phyloP scores from a whole-genome alignment of 1,284 basidiomycete genomes.

The Pterula multifida region DNA sequence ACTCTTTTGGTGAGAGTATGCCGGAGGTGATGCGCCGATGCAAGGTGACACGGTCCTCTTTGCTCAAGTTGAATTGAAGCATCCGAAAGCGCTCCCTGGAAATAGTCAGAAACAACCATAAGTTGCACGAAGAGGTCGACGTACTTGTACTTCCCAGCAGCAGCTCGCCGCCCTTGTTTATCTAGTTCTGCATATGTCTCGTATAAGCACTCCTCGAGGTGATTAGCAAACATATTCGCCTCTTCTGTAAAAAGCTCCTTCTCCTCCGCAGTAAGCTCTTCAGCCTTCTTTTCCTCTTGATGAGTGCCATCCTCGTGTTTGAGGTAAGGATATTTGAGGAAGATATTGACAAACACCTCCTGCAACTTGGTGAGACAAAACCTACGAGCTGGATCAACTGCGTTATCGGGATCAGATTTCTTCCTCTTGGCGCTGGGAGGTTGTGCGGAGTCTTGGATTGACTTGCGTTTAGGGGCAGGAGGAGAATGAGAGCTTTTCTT shows the following conservation, averaged over 20 bases:
- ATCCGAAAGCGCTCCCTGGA: constrained; percentile 73
- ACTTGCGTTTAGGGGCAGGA: constrained; percentile 30
- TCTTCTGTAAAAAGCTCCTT: constrained; percentile 36
- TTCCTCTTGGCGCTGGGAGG: constrained; percentile 38
- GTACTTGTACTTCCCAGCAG: constrained; percentile 71
- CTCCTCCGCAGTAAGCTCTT: constrained; percentile 47
- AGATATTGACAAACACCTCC: constrained; percentile 57
- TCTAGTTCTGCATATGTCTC: constrained; percentile 67
- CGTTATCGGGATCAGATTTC: constrained; percentile 23
- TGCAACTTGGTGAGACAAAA: constrained; percentile 66
- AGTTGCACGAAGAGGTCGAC: constrained; percentile 18
- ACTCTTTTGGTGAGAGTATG: constrained; percentile 51
- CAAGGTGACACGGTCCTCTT: constrained; percentile 59
- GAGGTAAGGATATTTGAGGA: constrained; percentile 50
- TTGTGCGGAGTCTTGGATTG: constrained; percentile 15
- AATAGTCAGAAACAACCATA: constrained; percentile 3
- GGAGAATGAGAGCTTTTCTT: constrained; percentile 13
- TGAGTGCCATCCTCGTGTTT: constrained; percentile 14
- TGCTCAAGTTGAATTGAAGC: constrained; percentile 70
- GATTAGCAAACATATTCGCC: constrained; percentile 47
- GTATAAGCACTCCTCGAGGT: constrained; percentile 60
- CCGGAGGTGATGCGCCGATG: constrained; percentile 64
- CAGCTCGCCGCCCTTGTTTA: constrained; percentile 53
- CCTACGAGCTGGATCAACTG: constrained; percentile 54
- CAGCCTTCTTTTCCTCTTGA: constrained; percentile 24